Conservation (phyloP, 257 asterid genomes). For the Plantago elongata region DNA sequence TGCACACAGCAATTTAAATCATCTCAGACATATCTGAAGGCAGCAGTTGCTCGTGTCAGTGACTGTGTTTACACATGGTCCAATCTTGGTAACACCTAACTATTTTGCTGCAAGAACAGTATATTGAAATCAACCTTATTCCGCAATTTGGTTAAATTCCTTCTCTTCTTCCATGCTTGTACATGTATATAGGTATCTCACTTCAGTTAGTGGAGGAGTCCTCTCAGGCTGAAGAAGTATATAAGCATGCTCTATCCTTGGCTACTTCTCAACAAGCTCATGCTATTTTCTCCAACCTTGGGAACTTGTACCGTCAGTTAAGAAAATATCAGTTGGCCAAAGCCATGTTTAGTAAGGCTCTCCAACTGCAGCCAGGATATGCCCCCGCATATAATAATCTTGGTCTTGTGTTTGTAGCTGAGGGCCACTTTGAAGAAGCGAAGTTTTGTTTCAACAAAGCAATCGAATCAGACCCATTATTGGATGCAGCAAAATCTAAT, state of each 20-base stretch:
- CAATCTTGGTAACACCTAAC: constrained; percentile 61
- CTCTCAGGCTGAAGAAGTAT: constrained; percentile 75
- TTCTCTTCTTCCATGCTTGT: constrained; percentile 10
- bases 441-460: constrained; percentile 84
- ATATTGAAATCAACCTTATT: neutral
- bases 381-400: constrained; percentile 97
- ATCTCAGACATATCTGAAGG: constrained; percentile 78
- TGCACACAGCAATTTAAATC: constrained; percentile 74
- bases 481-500: constrained; percentile 95
- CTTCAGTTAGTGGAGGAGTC: constrained; percentile 73
- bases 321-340: constrained; percentile 61
- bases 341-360: constrained; percentile 90
- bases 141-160: constrained; percentile 1
- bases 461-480: constrained; percentile 63
- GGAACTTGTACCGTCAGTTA: constrained; percentile 76
- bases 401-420: constrained; percentile 90
- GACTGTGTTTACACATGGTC: constrained; percentile 90
- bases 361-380: constrained; percentile 89
- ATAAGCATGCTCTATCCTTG: constrained; percentile 68
- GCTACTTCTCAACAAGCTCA: constrained; percentile 75
- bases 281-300: constrained; percentile 72
- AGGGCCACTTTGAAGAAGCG: constrained; percentile 78
- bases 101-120: constrained; percentile 7
- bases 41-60: constrained; percentile 70
- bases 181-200: constrained; percentile 57